phyloP scores from a whole-genome alignment of 495 filamentous ascomycete species.

The Neurospora tetrasperma region DNA sequence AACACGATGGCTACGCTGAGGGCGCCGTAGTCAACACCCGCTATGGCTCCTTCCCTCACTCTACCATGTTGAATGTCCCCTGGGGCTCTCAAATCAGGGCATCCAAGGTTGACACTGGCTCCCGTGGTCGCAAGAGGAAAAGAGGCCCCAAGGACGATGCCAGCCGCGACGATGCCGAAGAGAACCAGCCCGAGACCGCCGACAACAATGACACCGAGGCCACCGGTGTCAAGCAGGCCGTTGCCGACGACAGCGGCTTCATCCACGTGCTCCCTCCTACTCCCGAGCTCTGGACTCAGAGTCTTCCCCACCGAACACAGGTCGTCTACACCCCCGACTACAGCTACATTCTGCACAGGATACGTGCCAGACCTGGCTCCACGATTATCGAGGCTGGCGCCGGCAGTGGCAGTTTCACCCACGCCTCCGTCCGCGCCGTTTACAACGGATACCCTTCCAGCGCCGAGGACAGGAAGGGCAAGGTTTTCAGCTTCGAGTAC shows the following conservation, averaged over 20 bases:
- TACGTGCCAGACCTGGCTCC: conserved; percentile 71
- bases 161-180: conserved; percentile 15
- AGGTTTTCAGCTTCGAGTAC: conserved; percentile 90
- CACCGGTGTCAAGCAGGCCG: conserved; percentile 30
- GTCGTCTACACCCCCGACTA: conserved; percentile 98
- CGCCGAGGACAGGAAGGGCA: conserved; percentile 43
- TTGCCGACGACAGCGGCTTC: conserved; percentile 70
- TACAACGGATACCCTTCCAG: conserved; percentile 64
- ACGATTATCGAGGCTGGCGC: conserved; percentile 87
- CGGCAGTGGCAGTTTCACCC: conserved; percentile 90
- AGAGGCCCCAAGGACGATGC: conserved; percentile 47
- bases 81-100: conserved; percentile 90
- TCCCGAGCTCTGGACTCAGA: conserved; percentile 84
- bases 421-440: conserved; percentile 77
- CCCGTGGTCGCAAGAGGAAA: conserved; percentile 51
- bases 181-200: conserved; percentile 19
- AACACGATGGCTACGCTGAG: conserved; percentile 62
- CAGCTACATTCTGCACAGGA: conserved; percentile 83
- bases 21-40: conserved; percentile 84
- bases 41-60: conserved; percentile 92
- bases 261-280: conserved; percentile 85
- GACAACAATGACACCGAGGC: conserved; percentile 17
- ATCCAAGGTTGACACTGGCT: conserved; percentile 82
- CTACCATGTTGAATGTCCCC: conserved; percentile 65
- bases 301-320: conserved; percentile 87